These are phyloP conservation scores for Chaetomiaceae sp. DNA, from an alignment of 2,329 filamentous ascomycete species.

Conservation along the genomic window DNA sequence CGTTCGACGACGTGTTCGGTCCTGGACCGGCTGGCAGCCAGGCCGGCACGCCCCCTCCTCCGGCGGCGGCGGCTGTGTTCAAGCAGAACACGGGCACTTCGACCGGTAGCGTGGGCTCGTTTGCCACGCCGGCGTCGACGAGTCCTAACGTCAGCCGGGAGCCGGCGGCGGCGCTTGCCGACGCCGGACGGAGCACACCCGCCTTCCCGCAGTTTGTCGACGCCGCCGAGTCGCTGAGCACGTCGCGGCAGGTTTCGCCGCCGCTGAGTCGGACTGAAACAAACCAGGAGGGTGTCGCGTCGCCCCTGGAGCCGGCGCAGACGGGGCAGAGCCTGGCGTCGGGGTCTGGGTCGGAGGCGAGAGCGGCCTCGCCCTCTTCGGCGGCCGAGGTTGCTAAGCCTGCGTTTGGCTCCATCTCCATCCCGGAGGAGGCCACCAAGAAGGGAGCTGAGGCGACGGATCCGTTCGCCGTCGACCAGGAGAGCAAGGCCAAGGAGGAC, in stretches of 20 bases:
- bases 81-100: constrained; percentile 58
- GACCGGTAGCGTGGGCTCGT: constrained; percentile 48
- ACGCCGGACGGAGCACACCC: constrained; percentile 73
- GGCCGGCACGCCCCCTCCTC: constrained; percentile 41
- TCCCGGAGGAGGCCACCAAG: constrained; percentile 17
- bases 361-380: constrained; percentile 18
- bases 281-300: constrained; percentile 38
- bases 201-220: constrained; percentile 68
- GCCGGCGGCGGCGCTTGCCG: constrained; percentile 61
- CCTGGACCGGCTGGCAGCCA: constrained; percentile 60
- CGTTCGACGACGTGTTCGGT: constrained; percentile 85
- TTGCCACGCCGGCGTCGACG: constrained; percentile 53
- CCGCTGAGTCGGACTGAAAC: constrained; percentile 58
- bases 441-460: constrained; percentile 36
- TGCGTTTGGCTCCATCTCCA: constrained; percentile 17
- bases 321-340: constrained; percentile 36
- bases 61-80: constrained; percentile 61
- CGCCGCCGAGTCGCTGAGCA: constrained; percentile 64
- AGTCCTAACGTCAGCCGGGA: constrained; percentile 60
- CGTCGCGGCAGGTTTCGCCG: constrained; percentile 73
- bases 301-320: constrained; percentile 36
- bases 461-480: constrained; percentile 52
- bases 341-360: constrained; percentile 25
- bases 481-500: constrained; percentile 69
- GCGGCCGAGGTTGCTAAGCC: constrained; percentile 17